Base-by-base conservation (phyloP, 2,329 filamentous ascomycete genomes). In the Calcarisporium arbuscula region DNA sequence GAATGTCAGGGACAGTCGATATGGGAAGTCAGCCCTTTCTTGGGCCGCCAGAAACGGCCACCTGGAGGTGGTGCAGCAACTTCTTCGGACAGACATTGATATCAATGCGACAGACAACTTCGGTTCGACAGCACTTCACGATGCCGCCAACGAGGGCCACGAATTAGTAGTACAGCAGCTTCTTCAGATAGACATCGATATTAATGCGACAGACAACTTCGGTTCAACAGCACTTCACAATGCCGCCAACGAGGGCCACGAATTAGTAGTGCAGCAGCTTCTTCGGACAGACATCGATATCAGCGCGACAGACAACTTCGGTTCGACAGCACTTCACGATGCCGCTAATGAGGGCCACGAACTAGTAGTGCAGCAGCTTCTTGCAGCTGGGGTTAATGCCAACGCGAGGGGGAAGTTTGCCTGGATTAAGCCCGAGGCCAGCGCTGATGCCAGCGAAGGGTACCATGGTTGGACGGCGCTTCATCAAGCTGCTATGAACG, bases 31-130 rank as follows among this genome's bases (percentile, higher is more conserved):
- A 2, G 36, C 36, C 12, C 25, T 38, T 3, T 31, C 28, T 12
- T 39, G 36, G 36, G 32, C 36, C 12, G 17, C 36, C 15, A 21
- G 14, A 18, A 30, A 35, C 8, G 39, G 36, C 12, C 30, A n/a
- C n/a, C n/a, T n/a, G n/a, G n/a, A n/a, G n/a, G n/a, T n/a, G n/a
- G n/a, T n/a, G n/a, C n/a, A n/a, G 18, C 33, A 4, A 39, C 8
- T 27, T 3, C 10, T 23, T 27, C n/a, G 39, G 35, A 11, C 14
- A 30, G 9, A 15, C 30, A 8, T 14, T 36, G 8, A 28, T 30
- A n/a, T n/a, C 10, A 14, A 23, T 12, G 33, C 19, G n/a, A 16
- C 32, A 26, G 19, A 17, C 32, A 6, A n/a, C 8, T 19, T 18
- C 6, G 32, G 19, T 28, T 19, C 16, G n/a, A n/a, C 32, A 20